Percentiles rank a stretch among this genome's conserved stretches.
Conservation (phyloP, 1,139 yeast species). For the Suzukiozyma palmioleophila region DNA sequence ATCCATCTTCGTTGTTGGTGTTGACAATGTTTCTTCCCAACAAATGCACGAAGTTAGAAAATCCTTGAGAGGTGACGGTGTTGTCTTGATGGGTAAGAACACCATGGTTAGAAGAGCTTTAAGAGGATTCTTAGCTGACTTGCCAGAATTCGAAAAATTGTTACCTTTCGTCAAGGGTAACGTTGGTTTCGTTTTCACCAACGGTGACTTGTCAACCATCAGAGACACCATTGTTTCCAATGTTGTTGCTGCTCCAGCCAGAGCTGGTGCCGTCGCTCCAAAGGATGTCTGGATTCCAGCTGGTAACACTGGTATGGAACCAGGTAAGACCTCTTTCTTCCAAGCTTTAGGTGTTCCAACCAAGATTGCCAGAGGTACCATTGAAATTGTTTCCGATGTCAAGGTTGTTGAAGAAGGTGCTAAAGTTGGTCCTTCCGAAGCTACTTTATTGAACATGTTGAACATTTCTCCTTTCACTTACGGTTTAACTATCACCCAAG, state of each 20-base stretch:
- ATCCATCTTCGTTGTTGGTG: constrained; percentile 98
- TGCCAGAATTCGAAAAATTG: constrained; percentile 94
- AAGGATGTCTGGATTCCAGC: constrained; percentile 96
- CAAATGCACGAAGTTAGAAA: constrained; percentile 99
- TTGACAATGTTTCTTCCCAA: constrained; percentile 99
- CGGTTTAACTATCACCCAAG: constrained; percentile 96
- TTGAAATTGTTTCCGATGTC: constrained; percentile 97
- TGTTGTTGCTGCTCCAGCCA: constrained; percentile 99
- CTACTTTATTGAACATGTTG: constrained; percentile 97
- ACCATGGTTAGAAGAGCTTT: constrained; percentile 99
- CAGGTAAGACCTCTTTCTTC: constrained; percentile 99
- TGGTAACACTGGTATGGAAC: constrained; percentile 99
- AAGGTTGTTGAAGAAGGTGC: constrained; percentile 83
- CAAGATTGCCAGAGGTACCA: constrained; percentile 99
- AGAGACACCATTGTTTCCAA: constrained; percentile 84
- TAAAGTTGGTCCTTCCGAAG: constrained; percentile 99
- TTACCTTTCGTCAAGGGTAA: constrained; percentile 95
- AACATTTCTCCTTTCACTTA: constrained; percentile 99
- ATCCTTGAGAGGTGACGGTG: constrained; percentile 91
- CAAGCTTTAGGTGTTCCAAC: constrained; percentile 99
- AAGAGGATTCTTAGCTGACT: constrained; percentile 90
- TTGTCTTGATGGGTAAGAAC: constrained; percentile 99
- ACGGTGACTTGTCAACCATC: constrained; percentile 84
- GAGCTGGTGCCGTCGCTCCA: constrained; percentile 99
- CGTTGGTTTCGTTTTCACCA: constrained; percentile 99